Conservation (phyloP, 345 rosid species). For the Turritis glabra region DNA sequence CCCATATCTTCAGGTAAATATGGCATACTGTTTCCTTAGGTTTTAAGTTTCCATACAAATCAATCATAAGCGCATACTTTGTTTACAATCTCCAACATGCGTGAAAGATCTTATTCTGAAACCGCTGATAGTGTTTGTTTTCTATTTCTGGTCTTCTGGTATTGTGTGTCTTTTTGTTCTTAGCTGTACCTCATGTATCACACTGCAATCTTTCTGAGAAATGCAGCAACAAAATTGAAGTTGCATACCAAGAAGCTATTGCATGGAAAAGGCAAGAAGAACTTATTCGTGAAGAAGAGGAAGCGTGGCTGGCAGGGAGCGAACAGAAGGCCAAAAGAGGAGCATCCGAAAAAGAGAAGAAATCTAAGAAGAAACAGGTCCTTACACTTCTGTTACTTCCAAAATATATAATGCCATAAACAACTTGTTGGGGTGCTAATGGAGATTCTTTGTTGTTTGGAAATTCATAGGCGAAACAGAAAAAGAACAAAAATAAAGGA, state of each 20-base stretch:
- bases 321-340: conserved; percentile 86
- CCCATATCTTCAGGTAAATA: conserved; percentile 84
- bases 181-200: conserved; percentile 28
- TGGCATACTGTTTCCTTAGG: background rate
- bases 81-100: conserved; percentile 1
- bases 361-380: conserved; percentile 91
- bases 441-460: conserved; percentile 21
- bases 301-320: conserved; percentile 71
- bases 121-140: conserved; percentile 17
- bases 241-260: conserved; percentile 92
- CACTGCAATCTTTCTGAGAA: conserved; percentile 34
- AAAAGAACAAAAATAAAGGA: conserved; percentile 70
- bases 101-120: conserved; percentile 17
- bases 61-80: background rate
- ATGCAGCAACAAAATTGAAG: conserved; percentile 82
- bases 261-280: conserved; percentile 93
- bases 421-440: conserved; percentile 12
- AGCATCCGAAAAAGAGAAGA: conserved; percentile 51
- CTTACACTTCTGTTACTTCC: background rate
- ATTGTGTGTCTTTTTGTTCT: conserved; percentile 15
- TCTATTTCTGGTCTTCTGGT: conserved; percentile 22
- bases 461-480: conserved; percentile 69
- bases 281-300: conserved; percentile 96
- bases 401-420: background rate
- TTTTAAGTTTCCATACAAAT: conserved; percentile 6